phyloP scores from a whole-genome alignment of 805 yeast species.

The Saccharomyces jurei region DNA sequence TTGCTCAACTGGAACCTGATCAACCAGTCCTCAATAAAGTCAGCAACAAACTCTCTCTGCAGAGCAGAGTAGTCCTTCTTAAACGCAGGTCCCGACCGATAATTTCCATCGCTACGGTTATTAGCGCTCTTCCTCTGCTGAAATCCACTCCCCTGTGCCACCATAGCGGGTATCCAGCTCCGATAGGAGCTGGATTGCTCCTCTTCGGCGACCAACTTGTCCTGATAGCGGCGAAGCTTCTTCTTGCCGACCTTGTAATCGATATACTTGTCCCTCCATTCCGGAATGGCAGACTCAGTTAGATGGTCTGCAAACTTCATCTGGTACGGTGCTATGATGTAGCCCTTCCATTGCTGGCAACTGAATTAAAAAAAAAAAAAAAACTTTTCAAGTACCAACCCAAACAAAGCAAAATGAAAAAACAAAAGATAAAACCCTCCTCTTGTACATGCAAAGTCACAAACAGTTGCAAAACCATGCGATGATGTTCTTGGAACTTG shows the following conservation, averaged over 20 bases:
- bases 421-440: neutral
- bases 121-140: neutral
- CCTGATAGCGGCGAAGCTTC: constrained; percentile 27
- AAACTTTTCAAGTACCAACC: neutral
- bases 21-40: constrained; percentile 29
- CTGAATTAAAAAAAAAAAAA: neutral
- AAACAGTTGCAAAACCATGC: neutral
- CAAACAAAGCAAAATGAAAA: neutral
- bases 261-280: constrained; percentile 78
- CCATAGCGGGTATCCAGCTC: neutral
- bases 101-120: neutral
- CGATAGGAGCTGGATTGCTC: constrained; percentile 7
- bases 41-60: constrained; percentile 15
- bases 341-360: neutral
- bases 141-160: constrained; percentile 1
- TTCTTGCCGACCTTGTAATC: constrained; percentile 51
- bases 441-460: neutral
- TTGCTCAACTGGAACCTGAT: constrained; percentile 23
- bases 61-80: constrained; percentile 3
- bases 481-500: neutral
- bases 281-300: constrained; percentile 65
- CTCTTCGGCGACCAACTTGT: constrained; percentile 3
- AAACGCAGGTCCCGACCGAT: neutral
- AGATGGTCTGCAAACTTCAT: constrained; percentile 66
- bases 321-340: neutral